Base-by-base conservation (phyloP, 345 rosid species). In the Punica granatum region DNA sequence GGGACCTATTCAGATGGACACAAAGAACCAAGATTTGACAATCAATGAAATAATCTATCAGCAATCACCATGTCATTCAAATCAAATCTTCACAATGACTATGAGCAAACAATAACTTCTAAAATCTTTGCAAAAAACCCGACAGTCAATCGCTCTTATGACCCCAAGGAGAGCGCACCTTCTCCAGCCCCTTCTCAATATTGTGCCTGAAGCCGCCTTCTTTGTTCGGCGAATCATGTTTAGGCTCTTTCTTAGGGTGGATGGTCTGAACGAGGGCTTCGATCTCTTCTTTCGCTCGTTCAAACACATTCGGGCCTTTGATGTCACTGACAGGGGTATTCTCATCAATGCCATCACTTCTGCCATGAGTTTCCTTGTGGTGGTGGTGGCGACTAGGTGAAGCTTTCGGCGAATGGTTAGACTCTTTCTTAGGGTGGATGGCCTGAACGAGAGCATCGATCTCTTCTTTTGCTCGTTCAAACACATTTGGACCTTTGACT, bases 401-500 rank as follows among this genome's bases (percentile, higher is more conserved):
- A 11, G 6, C 11, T 68, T 67, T 66, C 2, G 80, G 73, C 13
- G 82, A 66, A 32, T 69, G 26, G 14, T 49, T 67, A 0, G 62
- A 6, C 39, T 80, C 81, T 32, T 81, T 82, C 80, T 83, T 72
- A 26, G 67, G 75, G 62, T 79, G 84, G 67, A 85, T 80, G 18
- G 86, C 54, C 1, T 72, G 78, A 0, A 79, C 77, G 42, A 85
- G 71, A 9, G 90, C 88, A 42, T 87, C 89, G 1, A 86, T 67
- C 34, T 82, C 92, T 76, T 87, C 96, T 46, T 87, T 74, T 1
- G 77, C 84, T 71, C 88, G 74, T 54, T 78, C 74, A 12, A 81
- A 82, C 10, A 85, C 75, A 74, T 60, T 85, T 4, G 92, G 92
- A 60, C 76, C 89, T 66, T 78, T 87, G 59, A 87, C 82, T 70